phyloP scores from a whole-genome alignment of 495 filamentous ascomycete species.

The Lepidopterella palustris region DNA sequence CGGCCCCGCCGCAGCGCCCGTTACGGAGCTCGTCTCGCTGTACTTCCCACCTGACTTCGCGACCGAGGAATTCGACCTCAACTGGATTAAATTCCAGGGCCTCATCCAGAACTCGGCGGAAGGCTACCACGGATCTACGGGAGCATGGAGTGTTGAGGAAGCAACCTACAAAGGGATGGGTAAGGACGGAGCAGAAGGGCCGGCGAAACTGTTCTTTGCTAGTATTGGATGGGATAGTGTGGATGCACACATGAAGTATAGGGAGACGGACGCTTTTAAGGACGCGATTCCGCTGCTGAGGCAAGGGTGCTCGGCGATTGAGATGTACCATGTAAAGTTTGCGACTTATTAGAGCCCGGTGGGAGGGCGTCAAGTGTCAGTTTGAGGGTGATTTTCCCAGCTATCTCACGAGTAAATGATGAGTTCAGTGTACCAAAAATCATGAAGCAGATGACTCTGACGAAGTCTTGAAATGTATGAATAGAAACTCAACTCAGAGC shows the following conservation, averaged over 20 bases:
- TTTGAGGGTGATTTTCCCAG: no score
- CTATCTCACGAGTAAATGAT: no score
- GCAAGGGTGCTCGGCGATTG: constrained; percentile 13
- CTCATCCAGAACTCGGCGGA: background rate
- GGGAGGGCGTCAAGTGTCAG: no score
- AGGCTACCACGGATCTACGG: constrained; percentile 9
- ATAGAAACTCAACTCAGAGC: no score
- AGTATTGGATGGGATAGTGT: constrained; percentile 51
- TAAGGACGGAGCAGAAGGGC: constrained; percentile 35
- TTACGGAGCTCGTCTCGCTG: constrained; percentile 21
- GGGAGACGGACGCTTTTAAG: constrained; percentile 43
- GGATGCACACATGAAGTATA: constrained; percentile 46
- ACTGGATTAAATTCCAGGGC: constrained; percentile 8
- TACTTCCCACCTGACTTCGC: constrained; percentile 9
- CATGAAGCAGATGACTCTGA: no score
- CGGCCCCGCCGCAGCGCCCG: constrained; percentile 8
- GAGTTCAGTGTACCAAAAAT: no score
- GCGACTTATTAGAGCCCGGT: background rate
- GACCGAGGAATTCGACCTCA: background rate
- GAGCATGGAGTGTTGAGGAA: constrained; percentile 37
- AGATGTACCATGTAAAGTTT: constrained; percentile 17
- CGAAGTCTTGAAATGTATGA: no score
- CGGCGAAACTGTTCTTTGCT: constrained; percentile 34
- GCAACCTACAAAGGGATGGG: constrained; percentile 43
- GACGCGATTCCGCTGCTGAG: constrained; percentile 11